Base-by-base conservation (phyloP, 2,329 filamentous ascomycete species). In the Calonectria fujianensis region DNA sequence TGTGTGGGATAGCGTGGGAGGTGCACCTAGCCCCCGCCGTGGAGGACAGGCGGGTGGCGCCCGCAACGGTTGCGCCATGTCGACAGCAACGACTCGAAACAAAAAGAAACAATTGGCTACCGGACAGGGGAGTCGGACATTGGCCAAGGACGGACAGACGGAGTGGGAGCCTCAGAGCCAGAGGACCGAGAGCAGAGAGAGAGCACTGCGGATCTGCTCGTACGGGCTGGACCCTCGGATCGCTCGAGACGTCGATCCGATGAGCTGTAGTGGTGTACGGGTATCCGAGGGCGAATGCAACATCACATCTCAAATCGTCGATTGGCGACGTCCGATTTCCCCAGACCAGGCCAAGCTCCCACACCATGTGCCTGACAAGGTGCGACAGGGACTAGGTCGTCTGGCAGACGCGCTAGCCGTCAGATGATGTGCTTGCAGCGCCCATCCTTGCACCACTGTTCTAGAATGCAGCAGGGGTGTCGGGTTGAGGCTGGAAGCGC, bases 381-480 rank as follows among this genome's bases (percentile, higher is more conserved):
- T 54, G 65, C 66, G 73, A 70, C 77, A 73, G 73, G 69, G 69
- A 72, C 73, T 41, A 70, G 70, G 63, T 24, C 68, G 51, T 27
- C 52, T 66, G 41, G 48, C 24, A 59, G 54, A 37, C 63, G 54
- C 59, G 63, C 71, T 69, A 63, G 39, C 69, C 54, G 72, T 70
- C 70, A 52, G 72, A 76, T 78, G 77, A 75, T 67, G 63, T 70
- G 66, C 72, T 73, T 73, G 70, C 75, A 68, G 39, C 59, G 52
- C 63, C 54, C 57, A 67, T 45, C 50, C 70, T 32, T 63, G 69
- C 51, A 51, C 52, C 41, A 20, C 35, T n/a, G 29, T 73, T 71
- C 63, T 71, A 71, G 68, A 70, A 75, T 69, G 57, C 52, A 32
- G 27, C 50, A 59, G 35, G 66, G 66, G 59, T 20, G 51, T 41